Conservation (phyloP, 2,329 filamentous ascomycete species). For the Celoporthe dispersa region DNA sequence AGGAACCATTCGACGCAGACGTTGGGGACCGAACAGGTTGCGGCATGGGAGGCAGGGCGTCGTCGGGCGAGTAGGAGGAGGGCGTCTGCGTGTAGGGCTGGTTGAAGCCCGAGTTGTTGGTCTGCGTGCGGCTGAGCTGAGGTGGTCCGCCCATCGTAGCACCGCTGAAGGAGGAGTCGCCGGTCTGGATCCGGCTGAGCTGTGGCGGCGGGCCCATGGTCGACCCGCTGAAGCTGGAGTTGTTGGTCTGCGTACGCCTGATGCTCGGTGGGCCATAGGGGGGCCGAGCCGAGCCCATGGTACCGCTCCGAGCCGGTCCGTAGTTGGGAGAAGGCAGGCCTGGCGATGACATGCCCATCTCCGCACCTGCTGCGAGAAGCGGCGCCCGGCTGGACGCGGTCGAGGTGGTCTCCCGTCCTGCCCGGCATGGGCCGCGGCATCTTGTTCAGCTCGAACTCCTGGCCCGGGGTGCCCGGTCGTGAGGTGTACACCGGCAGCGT, state of each 20-base stretch:
- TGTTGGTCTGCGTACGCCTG: conserved; percentile 35
- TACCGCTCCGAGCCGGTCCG: conserved; percentile 30
- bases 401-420: conserved; percentile 37
- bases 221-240: conserved; percentile 31
- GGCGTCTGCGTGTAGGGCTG: conserved; percentile 30
- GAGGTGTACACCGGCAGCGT: conserved; percentile 68
- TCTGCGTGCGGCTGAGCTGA: conserved; percentile 35
- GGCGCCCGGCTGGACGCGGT: conserved; percentile 36
- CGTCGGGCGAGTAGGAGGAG: conserved; percentile 30
- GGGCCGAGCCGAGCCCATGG: conserved; percentile 32
- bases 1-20: conserved; percentile 27
- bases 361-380: conserved; percentile 39
- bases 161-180: conserved; percentile 32
- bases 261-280: conserved; percentile 34
- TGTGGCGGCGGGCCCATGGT: conserved; percentile 29
- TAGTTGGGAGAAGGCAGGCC: conserved; percentile 35
- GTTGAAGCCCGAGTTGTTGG: conserved; percentile 33
- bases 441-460: conserved; percentile 56
- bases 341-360: conserved; percentile 38
- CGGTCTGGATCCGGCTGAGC: conserved; percentile 36
- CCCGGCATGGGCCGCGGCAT: conserved; percentile 51
- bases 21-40: conserved; percentile 35
- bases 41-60: conserved; percentile 35
- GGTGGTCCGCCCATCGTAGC: conserved; percentile 25
- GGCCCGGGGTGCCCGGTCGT: conserved; percentile 57